A percentile compares a stretch with the other conserved stretches of the same genome.
Conservation (phyloP, 2,329 filamentous ascomycete species). For the Venturia carpophila region DNA sequence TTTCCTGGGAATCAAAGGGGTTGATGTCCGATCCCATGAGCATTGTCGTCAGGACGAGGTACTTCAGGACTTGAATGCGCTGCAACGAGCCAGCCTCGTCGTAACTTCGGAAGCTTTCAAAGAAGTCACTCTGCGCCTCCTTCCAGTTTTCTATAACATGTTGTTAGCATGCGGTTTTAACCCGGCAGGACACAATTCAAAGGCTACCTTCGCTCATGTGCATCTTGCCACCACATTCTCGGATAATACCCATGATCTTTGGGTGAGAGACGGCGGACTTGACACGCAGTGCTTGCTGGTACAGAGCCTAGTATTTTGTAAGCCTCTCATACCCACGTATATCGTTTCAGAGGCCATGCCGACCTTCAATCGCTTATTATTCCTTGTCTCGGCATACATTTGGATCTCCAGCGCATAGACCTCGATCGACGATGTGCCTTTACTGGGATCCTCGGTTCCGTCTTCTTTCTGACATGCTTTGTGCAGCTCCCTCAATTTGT, state of each 20-base stretch:
- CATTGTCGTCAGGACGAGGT: slow-evolving; percentile 94
- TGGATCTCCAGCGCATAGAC: slow-evolving; percentile 96
- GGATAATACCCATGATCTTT: slow-evolving; percentile 98
- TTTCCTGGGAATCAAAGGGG: slow-evolving; percentile 97
- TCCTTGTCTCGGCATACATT: slow-evolving; percentile 94
- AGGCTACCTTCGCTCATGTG: slow-evolving; percentile 79
- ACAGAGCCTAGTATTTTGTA: slow-evolving; percentile 52
- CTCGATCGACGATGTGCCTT: slow-evolving; percentile 92
- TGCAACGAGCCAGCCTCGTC: slow-evolving; percentile 95
- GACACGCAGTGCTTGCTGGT: slow-evolving; percentile 83
- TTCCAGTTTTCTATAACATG: slow-evolving; percentile 76
- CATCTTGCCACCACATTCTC: slow-evolving; percentile 99
- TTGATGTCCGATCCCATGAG: slow-evolving; percentile 98
- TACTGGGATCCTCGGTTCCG: slow-evolving; percentile 82
- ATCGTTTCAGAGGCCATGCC: slow-evolving; percentile 22
- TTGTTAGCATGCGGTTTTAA: neutral
- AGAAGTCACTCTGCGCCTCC: slow-evolving; percentile 93
- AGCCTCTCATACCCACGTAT: neutral
- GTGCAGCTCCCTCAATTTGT: slow-evolving; percentile 83
- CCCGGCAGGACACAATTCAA: neutral
- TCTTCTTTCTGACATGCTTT: slow-evolving; percentile 80
- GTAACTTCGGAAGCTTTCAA: slow-evolving; percentile 97
- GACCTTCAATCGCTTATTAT: slow-evolving; percentile 91
- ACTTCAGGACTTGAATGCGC: slow-evolving; percentile 94
- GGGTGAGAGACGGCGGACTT: slow-evolving; percentile 96